Evolutionary conservation across 768 basidiomycete genomes (phyloP).

Genomic region (Dioszegia crocea): DNA sequence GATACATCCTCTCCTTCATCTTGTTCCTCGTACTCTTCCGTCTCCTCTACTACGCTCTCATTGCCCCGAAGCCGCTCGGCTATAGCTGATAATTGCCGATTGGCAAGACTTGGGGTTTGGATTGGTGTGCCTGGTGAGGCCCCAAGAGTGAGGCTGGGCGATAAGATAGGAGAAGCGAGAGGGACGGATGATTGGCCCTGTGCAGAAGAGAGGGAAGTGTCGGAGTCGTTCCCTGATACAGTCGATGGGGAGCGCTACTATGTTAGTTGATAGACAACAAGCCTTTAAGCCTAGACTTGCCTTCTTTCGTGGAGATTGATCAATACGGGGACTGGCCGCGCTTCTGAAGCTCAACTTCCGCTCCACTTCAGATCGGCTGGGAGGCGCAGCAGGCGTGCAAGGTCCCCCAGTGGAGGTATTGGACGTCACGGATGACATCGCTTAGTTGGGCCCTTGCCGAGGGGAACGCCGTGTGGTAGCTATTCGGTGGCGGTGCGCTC

Average conservation of each 20-base stretch:
- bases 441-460: no score
- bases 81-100: slow-evolving; percentile 21
- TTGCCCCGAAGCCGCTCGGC: slow-evolving; percentile 18
- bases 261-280: not conserved
- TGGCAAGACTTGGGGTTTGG: not conserved
- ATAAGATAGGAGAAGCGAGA: slow-evolving; percentile 18
- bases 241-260: not conserved
- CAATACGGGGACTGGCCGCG: slow-evolving; percentile 13
- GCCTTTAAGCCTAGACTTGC: no score
- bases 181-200: slow-evolving; percentile 5
- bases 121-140: not conserved
- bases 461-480: no score
- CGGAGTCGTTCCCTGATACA: slow-evolving; percentile 42
- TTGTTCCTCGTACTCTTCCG: slow-evolving; percentile 51
- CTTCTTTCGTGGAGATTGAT: slow-evolving; percentile 34
- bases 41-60: slow-evolving; percentile 15
- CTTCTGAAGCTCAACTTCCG: slow-evolving; percentile 44
- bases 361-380: slow-evolving; percentile 41
- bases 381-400: slow-evolving; percentile 27
- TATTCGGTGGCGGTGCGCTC: no score
- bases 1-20: slow-evolving; percentile 21
- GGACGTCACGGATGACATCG: no score
- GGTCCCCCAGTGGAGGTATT: not conserved
- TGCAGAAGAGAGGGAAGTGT: slow-evolving; percentile 32
- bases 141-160: slow-evolving; percentile 2